These are phyloP conservation scores for Claviceps africana DNA, from an alignment of 2,329 filamentous ascomycete species.

Conservation along the genomic window DNA sequence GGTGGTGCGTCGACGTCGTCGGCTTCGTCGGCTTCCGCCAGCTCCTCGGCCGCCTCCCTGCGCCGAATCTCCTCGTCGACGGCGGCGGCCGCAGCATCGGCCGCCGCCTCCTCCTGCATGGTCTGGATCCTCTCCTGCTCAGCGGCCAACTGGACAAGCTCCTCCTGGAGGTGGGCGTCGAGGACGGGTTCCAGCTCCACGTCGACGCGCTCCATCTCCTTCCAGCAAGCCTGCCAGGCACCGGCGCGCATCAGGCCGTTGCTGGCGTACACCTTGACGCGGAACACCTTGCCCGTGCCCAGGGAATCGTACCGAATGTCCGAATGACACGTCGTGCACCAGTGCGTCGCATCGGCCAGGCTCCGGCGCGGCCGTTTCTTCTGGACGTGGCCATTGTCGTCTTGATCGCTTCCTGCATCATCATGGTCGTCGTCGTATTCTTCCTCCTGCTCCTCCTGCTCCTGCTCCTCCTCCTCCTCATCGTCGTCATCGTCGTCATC, in stretches of 20 bases:
- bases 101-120: constrained; percentile 13
- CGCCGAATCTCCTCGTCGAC: constrained; percentile 9
- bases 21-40: constrained; percentile 3
- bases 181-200: constrained; percentile 75
- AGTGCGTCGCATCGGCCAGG: constrained; percentile 28
- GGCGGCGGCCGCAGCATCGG: constrained; percentile 6
- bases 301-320: constrained; percentile 42
- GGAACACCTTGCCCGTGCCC: constrained; percentile 46
- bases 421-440: constrained; percentile 23
- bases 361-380: constrained; percentile 12
- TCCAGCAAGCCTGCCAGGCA: constrained; percentile 89
- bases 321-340: constrained; percentile 41
- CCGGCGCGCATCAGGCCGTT: constrained; percentile 88
- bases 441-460: too few species aligned
- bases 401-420: too few species aligned
- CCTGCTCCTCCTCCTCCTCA: constrained; percentile 35
- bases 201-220: constrained; percentile 96
- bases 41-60: constrained; percentile 16
- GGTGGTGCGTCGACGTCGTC: constrained; percentile 3
- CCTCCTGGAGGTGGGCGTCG: constrained; percentile 40
- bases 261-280: constrained; percentile 81
- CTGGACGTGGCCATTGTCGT: constrained; percentile 1
- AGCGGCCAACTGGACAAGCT: constrained; percentile 42
- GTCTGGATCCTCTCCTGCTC: constrained; percentile 28
- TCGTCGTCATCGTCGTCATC: constrained; percentile 30